Percentiles rank a stretch among this genome's conserved stretches.
Evolutionary conservation across 129 eudicot genomes (phyloP).

Genomic region (Deinandra increscens): DNA sequence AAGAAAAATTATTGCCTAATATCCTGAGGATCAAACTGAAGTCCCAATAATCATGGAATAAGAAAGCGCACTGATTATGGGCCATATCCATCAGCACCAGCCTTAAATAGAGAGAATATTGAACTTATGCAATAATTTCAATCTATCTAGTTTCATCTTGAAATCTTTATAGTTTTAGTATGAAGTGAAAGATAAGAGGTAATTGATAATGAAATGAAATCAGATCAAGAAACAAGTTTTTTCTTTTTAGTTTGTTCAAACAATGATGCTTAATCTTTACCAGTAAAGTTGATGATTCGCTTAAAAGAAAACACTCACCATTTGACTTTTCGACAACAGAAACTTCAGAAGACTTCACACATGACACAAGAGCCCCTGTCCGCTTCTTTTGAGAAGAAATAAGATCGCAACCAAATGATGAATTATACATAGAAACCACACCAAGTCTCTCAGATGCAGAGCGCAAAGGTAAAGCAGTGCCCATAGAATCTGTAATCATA

Average conservation of each 20-base stretch:
- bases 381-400: conserved; percentile 40
- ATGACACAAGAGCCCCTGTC: conserved; percentile 43
- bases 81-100: neutral
- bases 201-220: neutral
- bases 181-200: conserved; percentile 1
- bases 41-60: neutral
- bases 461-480: conserved; percentile 40
- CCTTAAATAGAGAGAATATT: neutral
- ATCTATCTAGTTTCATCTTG: conserved; percentile 1
- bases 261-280: neutral
- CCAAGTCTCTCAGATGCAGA: conserved; percentile 52
- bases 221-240: neutral
- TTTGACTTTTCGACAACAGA: conserved; percentile 47
- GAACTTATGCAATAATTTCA: conserved; percentile 7
- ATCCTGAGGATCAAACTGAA: neutral
- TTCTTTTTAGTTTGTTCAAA: neutral
- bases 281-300: too few relatives aligned
- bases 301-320: conserved; percentile 40
- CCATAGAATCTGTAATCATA: conserved; percentile 39
- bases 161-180: neutral
- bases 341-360: conserved; percentile 58
- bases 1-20: neutral
- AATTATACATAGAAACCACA: conserved; percentile 35
- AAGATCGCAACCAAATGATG: conserved; percentile 43
- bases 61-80: neutral